phyloP scores from a whole-genome alignment of 257 asterid species.

The Lycium barbarum region DNA sequence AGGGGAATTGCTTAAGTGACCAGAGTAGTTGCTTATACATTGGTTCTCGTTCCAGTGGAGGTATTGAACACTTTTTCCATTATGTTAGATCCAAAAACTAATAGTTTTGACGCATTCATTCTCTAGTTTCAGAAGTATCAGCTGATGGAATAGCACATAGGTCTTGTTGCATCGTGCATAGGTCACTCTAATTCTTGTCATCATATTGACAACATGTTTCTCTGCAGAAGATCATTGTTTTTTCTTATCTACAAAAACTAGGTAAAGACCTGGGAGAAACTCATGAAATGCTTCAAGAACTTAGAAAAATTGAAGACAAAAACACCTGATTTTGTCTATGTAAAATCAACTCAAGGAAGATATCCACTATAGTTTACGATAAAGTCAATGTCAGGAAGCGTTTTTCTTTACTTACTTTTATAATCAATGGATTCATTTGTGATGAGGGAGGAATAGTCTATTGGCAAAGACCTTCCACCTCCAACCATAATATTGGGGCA shows the following conservation, averaged over 20 bases:
- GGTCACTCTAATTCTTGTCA: constrained; percentile 3
- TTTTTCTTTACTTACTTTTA: background rate
- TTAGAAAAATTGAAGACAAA: background rate
- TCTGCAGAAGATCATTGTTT: background rate
- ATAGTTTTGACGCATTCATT: background rate
- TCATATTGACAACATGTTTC: background rate
- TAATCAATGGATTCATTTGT: constrained; percentile 10
- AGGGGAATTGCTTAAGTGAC: constrained; percentile 35
- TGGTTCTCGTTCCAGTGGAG: constrained; percentile 83
- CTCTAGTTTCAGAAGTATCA: background rate
- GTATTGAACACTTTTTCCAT: constrained; percentile 40
- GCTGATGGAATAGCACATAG: background rate
- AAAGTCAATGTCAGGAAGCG: background rate
- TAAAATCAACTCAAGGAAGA: constrained; percentile 3
- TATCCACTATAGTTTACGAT: background rate
- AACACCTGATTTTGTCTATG: background rate
- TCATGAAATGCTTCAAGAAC: background rate
- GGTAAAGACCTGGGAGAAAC: constrained; percentile 2
- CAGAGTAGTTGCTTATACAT: constrained; percentile 66
- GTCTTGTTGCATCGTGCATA: constrained; percentile 7
- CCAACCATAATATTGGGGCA: constrained; percentile 11
- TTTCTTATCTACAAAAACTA: constrained; percentile 2
- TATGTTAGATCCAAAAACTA: background rate
- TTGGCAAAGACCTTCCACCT: constrained; percentile 11
- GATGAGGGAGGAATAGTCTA: background rate